Conservation (phyloP, 129 eudicot species). For the Pseudognaphalium luteoalbum region DNA sequence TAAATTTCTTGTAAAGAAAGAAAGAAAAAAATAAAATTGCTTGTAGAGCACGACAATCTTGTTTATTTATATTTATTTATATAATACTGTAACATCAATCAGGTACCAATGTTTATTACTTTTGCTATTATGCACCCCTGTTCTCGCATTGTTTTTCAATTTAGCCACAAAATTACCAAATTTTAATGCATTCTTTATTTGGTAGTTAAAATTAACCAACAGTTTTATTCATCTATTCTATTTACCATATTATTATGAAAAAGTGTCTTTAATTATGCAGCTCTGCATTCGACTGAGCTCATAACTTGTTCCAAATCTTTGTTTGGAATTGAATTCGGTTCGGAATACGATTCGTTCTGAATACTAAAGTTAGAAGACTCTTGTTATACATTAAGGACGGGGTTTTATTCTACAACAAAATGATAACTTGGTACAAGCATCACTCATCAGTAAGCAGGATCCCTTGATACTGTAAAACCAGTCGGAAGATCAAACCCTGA, state of each 20-base stretch:
- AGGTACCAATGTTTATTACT: too few species aligned
- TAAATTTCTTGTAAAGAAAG: not conserved
- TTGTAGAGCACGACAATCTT: not conserved
- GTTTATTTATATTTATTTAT: too few species aligned
- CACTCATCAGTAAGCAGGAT: slow-evolving; percentile 56
- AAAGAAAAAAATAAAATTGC: not conserved
- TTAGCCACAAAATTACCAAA: too few species aligned
- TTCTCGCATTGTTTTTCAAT: too few species aligned
- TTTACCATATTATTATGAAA: too few species aligned
- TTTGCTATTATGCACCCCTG: too few species aligned
- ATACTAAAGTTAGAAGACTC: not conserved
- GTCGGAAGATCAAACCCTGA: slow-evolving; percentile 73
- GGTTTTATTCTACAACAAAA: not conserved
- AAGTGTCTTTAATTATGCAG: not conserved
- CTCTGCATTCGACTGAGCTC: not conserved
- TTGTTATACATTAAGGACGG: not conserved
- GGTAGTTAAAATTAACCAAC: too few species aligned
- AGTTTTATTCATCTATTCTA: too few species aligned
- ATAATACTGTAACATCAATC: too few species aligned
- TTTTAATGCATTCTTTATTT: too few species aligned
- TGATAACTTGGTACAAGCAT: slow-evolving; percentile 3
- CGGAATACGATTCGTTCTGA: not conserved
- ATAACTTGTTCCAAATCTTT: not conserved
- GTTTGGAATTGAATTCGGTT: not conserved
- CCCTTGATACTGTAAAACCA: slow-evolving; percentile 49